These are phyloP conservation scores for Herpotrichia juniperi DNA, from an alignment of 2,329 filamentous ascomycete genomes.

Conservation along the genomic window DNA sequence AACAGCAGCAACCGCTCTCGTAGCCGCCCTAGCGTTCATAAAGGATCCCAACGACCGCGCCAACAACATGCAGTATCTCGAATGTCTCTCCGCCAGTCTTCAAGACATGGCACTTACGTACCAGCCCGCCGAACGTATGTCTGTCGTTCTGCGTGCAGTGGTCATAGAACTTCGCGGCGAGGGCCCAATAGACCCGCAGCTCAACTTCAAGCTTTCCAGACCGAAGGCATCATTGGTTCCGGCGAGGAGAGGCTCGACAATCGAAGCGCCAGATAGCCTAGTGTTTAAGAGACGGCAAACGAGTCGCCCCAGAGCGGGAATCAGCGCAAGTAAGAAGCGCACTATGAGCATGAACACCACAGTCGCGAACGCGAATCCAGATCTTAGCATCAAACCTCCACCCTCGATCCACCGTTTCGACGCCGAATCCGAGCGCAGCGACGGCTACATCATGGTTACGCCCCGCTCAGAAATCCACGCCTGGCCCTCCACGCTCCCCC, in stretches of 20 bases:
- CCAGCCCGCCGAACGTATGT: conserved; percentile 61
- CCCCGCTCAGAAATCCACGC: conserved; percentile 30
- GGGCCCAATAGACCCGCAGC: conserved; percentile 11
- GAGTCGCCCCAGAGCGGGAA: conserved; percentile 26
- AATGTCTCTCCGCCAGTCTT: conserved; percentile 59
- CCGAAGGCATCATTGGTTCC: conserved; percentile 33
- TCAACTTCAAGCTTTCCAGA: conserved; percentile 31
- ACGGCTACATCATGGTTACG: conserved; percentile 38
- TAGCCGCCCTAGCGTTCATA: conserved; percentile 53
- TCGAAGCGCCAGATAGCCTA: conserved; percentile 22
- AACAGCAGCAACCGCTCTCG: conserved; percentile 60
- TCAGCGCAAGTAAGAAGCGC: conserved; percentile 16
- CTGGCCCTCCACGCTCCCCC: conserved; percentile 25
- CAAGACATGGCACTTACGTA: conserved; percentile 61
- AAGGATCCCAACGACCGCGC: conserved; percentile 47
- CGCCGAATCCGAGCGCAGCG: conserved; percentile 17
- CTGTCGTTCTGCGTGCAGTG: conserved; percentile 59
- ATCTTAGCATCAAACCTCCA: conserved; percentile 27
- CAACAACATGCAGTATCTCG: conserved; percentile 57
- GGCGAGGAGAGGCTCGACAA: conserved; percentile 35
- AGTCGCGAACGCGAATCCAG: conserved; percentile 12
- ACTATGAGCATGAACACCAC: conserved; percentile 26
- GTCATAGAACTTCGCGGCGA: conserved; percentile 53
- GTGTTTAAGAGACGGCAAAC: conserved; percentile 40
- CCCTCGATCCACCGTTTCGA: conserved; percentile 16